Base-by-base conservation (phyloP, 2,329 filamentous ascomycete species). In the Phoma sp. region DNA sequence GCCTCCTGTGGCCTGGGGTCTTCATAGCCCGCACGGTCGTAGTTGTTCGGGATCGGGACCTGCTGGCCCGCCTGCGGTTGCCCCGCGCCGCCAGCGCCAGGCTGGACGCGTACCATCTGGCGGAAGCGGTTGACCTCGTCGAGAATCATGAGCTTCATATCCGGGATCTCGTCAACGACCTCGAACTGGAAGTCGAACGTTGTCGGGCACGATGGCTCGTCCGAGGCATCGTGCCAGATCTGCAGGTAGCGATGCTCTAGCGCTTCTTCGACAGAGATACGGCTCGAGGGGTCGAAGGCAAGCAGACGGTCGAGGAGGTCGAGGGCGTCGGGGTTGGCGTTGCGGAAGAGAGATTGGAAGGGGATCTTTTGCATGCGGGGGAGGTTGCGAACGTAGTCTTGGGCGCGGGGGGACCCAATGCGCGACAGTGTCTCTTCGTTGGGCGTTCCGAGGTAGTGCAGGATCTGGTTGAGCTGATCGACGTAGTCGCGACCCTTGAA, bases 401-500 rank as follows among this genome's bases (percentile, higher is more conserved):
- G 95, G 15, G 95, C 95, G 62, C 95, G 90, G 10, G 92, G 92
- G 4, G 93, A 97, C 50, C 95, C 95, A 72, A 99, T 99, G 63
- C 95, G 91, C 24, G 87, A 88, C 19, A 99, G 84, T 0, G 95
- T 99, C 75, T 96, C 92, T 77, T 98, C 94, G 73, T 94, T 96
- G 36, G 95, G 95, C 1, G 94, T 99, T 62, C 95, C 95, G 49
- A 99, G 89, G 75, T 96, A 97, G 82, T 98, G 93, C 51, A 99
- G 85, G 72, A 99, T 99, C 80, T 99, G 95, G 83, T 99, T 99
- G 63, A 99, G 87, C 82, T 99, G 95, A 79, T 99, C 95, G 77
- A 99, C 95, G 73, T 99, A 99, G 81, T 99, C 95, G 60, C 95
- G 91, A 55, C 95, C 95, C 81, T 99, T 99, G 85, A 99, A 98